Base-by-base conservation (phyloP, 2,329 filamentous ascomycete genomes). In the Venturia effusa region DNA sequence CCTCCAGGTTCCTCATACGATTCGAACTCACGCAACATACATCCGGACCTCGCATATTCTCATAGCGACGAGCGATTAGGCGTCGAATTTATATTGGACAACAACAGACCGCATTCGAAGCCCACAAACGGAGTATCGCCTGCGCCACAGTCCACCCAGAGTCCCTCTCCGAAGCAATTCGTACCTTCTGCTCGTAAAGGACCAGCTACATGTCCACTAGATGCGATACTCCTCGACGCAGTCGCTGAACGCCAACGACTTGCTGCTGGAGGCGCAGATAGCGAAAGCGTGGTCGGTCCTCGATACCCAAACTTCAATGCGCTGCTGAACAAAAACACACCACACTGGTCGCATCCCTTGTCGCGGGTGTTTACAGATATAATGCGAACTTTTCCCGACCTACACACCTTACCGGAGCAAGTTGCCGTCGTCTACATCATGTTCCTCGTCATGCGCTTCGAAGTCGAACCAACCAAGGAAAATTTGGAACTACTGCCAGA, bases 321-420 rank as follows among this genome's bases (percentile, higher is more conserved):
- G 0, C 81, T 96, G 4, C 82, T 93, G 45, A 90, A 93, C 71
- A 88, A 89, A 0, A 79, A 84, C 48, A 81, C 81, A 61, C 81
- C 80, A 66, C 78, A 78, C 8, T 81, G 82, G 69, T 84, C 86
- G 1, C 90, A 96, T 70, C 90, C 90, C 0, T 79, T 96, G 1
- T 93, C 90, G 7, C 90, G 90, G 68, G 83, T 96, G 17, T 90
- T 95, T 71, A 92, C 89, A 51, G 90, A 95, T 73, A 91, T 96
- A 65, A 79, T 96, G 13, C 81, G 84, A 67, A 90, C 88, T n/a
- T 95, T 96, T 69, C 90, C 91, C 0, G 87, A 89, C 69, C 85
- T 96, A 37, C 84, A 82, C 4, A 82, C 81, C n/a, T 80, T 95
- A 0, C 91, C 92, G 0, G 91, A 96, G 75, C 88, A 89, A 69